Evolutionary conservation across 495 filamentous ascomycete genomes (phyloP), one percentile per base, ranked within the genome.

Genomic region (Penicillium flavigenum): DNA sequence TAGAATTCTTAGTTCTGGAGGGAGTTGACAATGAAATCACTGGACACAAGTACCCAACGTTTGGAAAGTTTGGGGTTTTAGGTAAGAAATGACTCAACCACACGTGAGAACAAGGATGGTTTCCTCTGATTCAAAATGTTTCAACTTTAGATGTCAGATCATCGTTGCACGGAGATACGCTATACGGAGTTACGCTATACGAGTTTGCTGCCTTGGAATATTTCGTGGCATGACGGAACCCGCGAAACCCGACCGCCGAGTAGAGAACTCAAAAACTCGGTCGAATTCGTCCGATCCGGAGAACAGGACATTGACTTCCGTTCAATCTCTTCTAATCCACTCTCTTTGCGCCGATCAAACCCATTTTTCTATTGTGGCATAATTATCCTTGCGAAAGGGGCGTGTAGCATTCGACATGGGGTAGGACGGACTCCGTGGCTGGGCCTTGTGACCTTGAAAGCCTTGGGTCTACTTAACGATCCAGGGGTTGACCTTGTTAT

Each of bases 271-370:
- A 31, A 31, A 31, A 31, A 10, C 9, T 14, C 53, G 53, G 53
- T 47, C 44, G 43, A 55, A n/a, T 47, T 55, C 53, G 53, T 55
- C 53, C 53, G 53, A 47, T 29, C 44, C 43, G 53, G 52, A 29
- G 8, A 24, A 47, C 19, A 38, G 19, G 9, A 22, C 12, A 8
- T 29, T 9, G 26, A 10, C 24, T 43, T 53, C 24, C 50, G 26
- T 51, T 16, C 49, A 29, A 24, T 24, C 24, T 26, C 3, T 7
- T 27, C 19, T 3, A 47, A 22, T 39, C 36, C 36, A 52, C 20
- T 29, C 10, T 54, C 26, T 38, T 38, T 22, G 29, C 32, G 29
- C 19, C 47, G 47, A 38, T 36, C 31, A 12, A 36, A 16, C 5
- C 32, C 29, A 20, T 22, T 32, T 34, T 32, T 1, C 8, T 39